Base-by-base conservation (phyloP, 2,329 filamentous ascomycete genomes). In the Ascochyta viciae-villosae region DNA sequence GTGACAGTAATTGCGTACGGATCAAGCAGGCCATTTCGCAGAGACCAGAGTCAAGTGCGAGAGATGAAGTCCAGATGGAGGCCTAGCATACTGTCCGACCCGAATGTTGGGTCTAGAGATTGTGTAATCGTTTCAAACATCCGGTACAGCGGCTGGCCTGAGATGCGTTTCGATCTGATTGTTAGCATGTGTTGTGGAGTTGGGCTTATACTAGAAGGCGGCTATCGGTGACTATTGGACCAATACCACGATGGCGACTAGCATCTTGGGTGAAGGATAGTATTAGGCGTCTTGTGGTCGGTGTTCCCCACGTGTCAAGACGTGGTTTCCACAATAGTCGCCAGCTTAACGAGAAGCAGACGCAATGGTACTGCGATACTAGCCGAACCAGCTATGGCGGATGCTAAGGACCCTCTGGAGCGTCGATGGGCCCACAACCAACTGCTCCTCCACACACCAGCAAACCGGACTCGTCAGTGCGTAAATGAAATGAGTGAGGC, bases 81-180 rank as follows among this genome's bases (percentile, higher is more conserved):
- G 39, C 42, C 22, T 29, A 38, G 15, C 8, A 38, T n/a, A 33
- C 12, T 35, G 42, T 48, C 31, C 15, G 23, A 38, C 35, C 24
- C 23, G 33, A 16, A n/a, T 33, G 22, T 26, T 38, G 31, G 33
- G 38, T 22, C 22, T 22, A 47, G 41, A 37, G 12, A 34, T 42
- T 24, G 40, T 13, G 22, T 27, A 12, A n/a, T 37, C 16, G 53
- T 48, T 43, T 56, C 53, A 51, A 43, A 47, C 38, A 15, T 40
- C 42, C 42, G 31, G 42, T 16, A 47, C 38, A 34, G 42, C 31
- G 47, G 47, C 37, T 12, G 46, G 53, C 37, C 42, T 51, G 24
- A 48, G 13, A 19, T 34, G 13, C 37, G 15, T 12, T 37, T 42
- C 42, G 34, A 33, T 13, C n/a, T 38, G 24, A 44, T 45, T n/a